Percentiles rank a stretch among this genome's conserved stretches.
phyloP scores from a whole-genome alignment of 345 rosid species.

The Eucalyptus shirleyi region DNA sequence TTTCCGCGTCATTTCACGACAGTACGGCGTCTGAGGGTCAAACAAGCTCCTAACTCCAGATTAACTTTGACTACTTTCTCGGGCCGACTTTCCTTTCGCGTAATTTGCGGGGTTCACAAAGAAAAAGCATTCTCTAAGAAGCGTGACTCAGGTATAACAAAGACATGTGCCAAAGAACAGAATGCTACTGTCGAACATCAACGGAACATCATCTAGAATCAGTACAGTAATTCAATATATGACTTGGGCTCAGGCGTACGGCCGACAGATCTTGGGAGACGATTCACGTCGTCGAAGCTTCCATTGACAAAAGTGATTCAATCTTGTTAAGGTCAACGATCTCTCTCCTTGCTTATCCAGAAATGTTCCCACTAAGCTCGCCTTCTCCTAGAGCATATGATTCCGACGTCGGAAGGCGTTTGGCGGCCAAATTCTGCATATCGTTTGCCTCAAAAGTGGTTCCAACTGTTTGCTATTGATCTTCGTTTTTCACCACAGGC shows the following conservation, averaged over 20 bases:
- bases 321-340: neutral
- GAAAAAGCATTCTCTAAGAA: neutral
- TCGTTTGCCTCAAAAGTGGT: neutral
- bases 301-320: neutral
- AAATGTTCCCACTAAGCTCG: neutral
- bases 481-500: neutral
- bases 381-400: neutral
- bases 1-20: neutral
- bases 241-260: neutral
- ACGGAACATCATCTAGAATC: neutral
- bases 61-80: neutral
- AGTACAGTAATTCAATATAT: neutral
- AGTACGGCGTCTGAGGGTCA: neutral
- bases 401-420: neutral
- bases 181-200: neutral
- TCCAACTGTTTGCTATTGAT: neutral
- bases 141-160: neutral
- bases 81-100: neutral
- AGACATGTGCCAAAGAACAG: neutral
- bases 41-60: neutral
- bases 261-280: neutral
- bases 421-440: neutral
- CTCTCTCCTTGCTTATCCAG: neutral
- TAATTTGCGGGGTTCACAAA: neutral
- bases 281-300: neutral